These are phyloP conservation scores for Aciculosporium take DNA, from an alignment of 2,329 filamentous ascomycete species.

Conservation along the genomic window DNA sequence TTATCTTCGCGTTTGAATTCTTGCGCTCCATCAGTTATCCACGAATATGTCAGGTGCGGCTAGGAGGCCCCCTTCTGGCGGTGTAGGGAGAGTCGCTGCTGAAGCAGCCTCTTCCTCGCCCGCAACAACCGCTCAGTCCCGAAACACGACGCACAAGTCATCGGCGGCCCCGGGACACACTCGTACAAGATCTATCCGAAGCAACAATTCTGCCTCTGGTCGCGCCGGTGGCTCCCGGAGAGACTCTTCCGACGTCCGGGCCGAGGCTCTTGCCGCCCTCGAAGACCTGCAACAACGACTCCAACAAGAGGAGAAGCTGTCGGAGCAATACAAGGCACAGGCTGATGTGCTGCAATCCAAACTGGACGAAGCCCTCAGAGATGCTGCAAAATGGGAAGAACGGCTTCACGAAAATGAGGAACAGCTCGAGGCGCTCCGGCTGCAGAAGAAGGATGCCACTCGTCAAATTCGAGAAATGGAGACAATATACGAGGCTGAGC, in stretches of 20 bases:
- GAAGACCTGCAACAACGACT: conserved; percentile 77
- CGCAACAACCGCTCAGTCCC: conserved; percentile 23
- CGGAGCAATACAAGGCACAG: conserved; percentile 73
- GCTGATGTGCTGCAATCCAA: conserved; percentile 70
- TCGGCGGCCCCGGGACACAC: conserved; percentile 30
- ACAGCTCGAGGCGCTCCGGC: conserved; percentile 63
- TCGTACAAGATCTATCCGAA: conserved; percentile 51
- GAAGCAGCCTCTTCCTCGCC: conserved; percentile 21
- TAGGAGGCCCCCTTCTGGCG: conserved; percentile 37
- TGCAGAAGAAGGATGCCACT: conserved; percentile 71
- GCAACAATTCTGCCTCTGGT: conserved; percentile 54
- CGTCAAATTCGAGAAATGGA: conserved; percentile 85
- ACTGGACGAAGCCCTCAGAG: conserved; percentile 69
- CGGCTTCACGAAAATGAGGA: conserved; percentile 75
- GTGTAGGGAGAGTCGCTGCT: conserved; percentile 30
- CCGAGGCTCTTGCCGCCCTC: conserved; percentile 63
- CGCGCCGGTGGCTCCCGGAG: conserved; percentile 54
- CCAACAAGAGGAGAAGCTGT: conserved; percentile 61
- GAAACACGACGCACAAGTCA: conserved; percentile 24
- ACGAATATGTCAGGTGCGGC: conserved; percentile 35
- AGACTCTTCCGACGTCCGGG: conserved; percentile 54
- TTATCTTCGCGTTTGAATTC: neutral
- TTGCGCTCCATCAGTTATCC: neutral
- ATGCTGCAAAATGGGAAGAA: conserved; percentile 81
- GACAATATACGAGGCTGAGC: conserved; percentile 80